Percentiles rank a stretch among this genome's conserved stretches.
These are phyloP conservation scores for Calonectria pseudoreteaudii DNA, from an alignment of 2,329 filamentous ascomycete genomes.

Conservation along the genomic window DNA sequence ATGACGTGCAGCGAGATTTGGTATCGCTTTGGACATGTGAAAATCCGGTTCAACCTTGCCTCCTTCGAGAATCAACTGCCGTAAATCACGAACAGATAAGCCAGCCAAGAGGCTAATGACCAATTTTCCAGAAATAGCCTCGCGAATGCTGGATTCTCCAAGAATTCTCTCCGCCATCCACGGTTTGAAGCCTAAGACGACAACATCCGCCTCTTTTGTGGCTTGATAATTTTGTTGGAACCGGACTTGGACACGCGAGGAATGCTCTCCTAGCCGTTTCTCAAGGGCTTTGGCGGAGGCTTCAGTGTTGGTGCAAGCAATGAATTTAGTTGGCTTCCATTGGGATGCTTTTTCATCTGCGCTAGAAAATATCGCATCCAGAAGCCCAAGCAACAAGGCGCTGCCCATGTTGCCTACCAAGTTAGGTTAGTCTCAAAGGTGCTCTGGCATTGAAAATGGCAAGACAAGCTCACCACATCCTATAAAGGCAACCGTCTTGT, in stretches of 20 bases:
- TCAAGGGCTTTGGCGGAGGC: background rate
- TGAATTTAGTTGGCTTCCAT: background rate
- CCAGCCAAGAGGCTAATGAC: slow-evolving; percentile 22
- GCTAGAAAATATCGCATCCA: slow-evolving; percentile 9
- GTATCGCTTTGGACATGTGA: slow-evolving; percentile 12
- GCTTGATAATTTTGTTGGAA: background rate
- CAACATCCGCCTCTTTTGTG: slow-evolving; percentile 6
- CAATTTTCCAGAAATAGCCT: slow-evolving; percentile 5
- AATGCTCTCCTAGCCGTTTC: background rate
- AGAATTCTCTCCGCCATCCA: slow-evolving; percentile 8
- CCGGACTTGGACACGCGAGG: background rate
- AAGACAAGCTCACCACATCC: background rate
- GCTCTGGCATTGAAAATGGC: background rate
- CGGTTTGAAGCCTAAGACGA: slow-evolving; percentile 14
- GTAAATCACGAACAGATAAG: background rate
- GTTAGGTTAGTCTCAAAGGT: background rate
- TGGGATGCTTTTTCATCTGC: background rate
- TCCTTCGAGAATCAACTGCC: background rate
- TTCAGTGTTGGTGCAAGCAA: slow-evolving; percentile 14
- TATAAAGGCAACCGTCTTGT: background rate
- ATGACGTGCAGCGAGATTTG: slow-evolving; percentile 18
- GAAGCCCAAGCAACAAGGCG: slow-evolving; percentile 14
- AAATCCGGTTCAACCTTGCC: background rate
- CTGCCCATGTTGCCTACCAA: slow-evolving; percentile 18
- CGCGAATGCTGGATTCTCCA: background rate